phyloP scores from a whole-genome alignment of 2,329 filamentous ascomycete species.

The Penicillium crustosum region DNA sequence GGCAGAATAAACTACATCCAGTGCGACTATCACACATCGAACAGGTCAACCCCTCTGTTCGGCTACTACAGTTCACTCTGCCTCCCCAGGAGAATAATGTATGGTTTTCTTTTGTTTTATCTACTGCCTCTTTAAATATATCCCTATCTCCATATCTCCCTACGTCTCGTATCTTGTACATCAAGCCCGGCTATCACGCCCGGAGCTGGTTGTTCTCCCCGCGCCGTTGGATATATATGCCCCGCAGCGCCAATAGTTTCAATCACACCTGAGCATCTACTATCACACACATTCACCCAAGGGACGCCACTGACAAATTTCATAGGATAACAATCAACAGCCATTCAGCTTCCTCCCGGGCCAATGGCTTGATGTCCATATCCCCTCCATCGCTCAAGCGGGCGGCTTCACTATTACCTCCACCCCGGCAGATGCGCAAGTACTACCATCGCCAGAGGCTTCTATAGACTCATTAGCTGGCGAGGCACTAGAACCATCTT shows the following conservation, averaged over 20 bases:
- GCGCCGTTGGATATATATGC: background rate
- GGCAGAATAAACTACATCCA: constrained; percentile 63
- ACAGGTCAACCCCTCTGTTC: constrained; percentile 65
- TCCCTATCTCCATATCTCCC: background rate
- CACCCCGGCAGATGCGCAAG: constrained; percentile 58
- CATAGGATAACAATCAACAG: constrained; percentile 28
- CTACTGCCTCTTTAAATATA: background rate
- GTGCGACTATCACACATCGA: constrained; percentile 63
- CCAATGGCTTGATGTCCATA: constrained; percentile 84
- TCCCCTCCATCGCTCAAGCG: constrained; percentile 66
- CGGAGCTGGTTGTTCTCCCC: background rate
- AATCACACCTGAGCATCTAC: background rate
- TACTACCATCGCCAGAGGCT: constrained; percentile 28
- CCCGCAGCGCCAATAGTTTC: background rate
- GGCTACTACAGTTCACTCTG: constrained; percentile 66
- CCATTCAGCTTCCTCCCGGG: constrained; percentile 69
- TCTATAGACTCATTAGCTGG: constrained; percentile 16
- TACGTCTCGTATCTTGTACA: background rate
- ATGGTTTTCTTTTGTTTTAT: constrained; percentile 9
- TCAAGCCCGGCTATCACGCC: background rate
- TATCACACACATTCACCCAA: background rate
- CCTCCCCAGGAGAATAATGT: constrained; percentile 54
- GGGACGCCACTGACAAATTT: background rate
- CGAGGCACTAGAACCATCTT: constrained; percentile 23
- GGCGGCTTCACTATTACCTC: constrained; percentile 90